These are phyloP conservation scores for Trypanosoma grayi DNA, from an alignment of 208 protist genomes.

Conservation along the genomic window DNA sequence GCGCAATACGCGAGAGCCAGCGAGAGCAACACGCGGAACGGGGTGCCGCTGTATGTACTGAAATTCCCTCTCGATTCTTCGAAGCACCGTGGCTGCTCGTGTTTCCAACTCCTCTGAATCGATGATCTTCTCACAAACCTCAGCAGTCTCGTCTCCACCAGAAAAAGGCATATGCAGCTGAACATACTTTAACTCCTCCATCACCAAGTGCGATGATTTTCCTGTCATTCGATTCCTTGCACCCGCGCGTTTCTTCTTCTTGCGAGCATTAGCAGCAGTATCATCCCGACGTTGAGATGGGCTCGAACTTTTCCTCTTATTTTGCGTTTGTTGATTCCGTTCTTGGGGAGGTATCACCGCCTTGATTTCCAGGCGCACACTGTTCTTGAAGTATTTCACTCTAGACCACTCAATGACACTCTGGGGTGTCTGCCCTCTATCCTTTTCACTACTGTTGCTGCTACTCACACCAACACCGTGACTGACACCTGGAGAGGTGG, in stretches of 20 bases:
- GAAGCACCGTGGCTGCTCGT: background rate
- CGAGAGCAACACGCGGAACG: constrained; percentile 14
- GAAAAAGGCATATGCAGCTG: constrained; percentile 1
- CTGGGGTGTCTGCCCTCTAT: background rate
- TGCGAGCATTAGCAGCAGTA: background rate
- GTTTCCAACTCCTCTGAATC: background rate
- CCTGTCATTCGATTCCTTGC: background rate
- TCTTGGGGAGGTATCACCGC: background rate
- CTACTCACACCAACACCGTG: background rate
- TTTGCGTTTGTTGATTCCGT: background rate
- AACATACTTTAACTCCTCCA: constrained; percentile 4
- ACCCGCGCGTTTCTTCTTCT: background rate
- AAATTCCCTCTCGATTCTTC: constrained; percentile 15
- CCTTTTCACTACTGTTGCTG: background rate
- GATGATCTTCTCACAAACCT: background rate
- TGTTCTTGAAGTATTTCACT: constrained; percentile 18
- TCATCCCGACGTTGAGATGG: background rate
- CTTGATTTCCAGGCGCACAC: background rate
- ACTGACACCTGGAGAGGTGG: background rate
- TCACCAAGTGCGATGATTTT: background rate
- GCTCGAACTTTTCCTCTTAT: background rate
- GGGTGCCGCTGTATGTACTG: constrained; percentile 10
- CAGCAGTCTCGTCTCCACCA: background rate
- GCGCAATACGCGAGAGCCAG: background rate
- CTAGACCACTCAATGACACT: constrained; percentile 14